Conservation (phyloP, 176 grass and related monocot genomes). For the Cenchrus fungigraminus region DNA sequence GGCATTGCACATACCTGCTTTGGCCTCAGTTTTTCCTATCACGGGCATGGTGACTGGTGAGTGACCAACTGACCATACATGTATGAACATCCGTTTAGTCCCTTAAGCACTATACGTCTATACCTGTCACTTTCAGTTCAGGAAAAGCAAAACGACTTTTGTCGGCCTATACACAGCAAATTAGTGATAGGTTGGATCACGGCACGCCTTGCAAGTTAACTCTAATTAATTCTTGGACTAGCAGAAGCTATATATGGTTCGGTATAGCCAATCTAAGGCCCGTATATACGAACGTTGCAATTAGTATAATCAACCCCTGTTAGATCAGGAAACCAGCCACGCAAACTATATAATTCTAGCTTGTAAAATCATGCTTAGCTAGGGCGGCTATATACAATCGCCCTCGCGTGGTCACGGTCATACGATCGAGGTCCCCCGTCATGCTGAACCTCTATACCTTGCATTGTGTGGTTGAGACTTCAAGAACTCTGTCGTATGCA, state of each 20-base stretch:
- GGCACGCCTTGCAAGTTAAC: not conserved
- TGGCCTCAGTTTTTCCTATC: no score
- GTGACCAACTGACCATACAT: no score
- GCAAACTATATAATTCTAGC: not conserved
- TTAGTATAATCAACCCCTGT: not conserved
- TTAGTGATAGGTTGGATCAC: conserved; percentile 1
- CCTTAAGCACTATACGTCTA: no score
- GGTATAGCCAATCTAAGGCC: conserved; percentile 6
- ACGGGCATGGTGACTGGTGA: no score
- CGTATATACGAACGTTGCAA: not conserved
- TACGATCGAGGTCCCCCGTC: not conserved
- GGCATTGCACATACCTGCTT: no score
- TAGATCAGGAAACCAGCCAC: conserved; percentile 25
- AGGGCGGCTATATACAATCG: conserved; percentile 31
- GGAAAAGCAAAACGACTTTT: not conserved
- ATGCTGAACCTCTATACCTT: not conserved
- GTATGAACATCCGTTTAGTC: no score
- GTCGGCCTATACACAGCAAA: not conserved
- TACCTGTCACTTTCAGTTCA: conserved; percentile 2
- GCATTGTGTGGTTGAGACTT: conserved; percentile 3
- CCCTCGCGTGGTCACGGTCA: not conserved
- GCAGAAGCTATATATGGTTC: conserved; percentile 16
- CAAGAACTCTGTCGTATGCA: conserved; percentile 10
- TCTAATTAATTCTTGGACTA: not conserved
- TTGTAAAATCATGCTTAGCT: conserved; percentile 26